Evolutionary conservation across 2,329 filamentous ascomycete species (phyloP).

Genomic region (Neofusicoccum sp.): DNA sequence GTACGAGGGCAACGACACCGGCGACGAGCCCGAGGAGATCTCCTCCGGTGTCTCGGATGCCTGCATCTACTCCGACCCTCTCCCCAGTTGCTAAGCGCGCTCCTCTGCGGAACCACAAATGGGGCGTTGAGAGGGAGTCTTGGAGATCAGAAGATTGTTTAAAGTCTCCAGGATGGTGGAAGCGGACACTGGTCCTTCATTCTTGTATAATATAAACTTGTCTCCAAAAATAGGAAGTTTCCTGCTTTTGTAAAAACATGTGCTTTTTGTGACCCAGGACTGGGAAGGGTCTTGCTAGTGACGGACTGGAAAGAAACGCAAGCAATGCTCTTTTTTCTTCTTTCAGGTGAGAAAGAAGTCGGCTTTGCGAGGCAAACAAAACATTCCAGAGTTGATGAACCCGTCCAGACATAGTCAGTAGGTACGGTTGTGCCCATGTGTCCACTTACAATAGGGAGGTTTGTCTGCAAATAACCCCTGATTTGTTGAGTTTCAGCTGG

Average conservation of each 20-base stretch:
- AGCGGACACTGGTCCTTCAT: background rate
- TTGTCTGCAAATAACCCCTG: no score
- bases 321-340: no score
- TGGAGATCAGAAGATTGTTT: slow-evolving; percentile 2
- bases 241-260: background rate
- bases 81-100: slow-evolving; percentile 15
- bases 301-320: no score
- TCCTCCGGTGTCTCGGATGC: slow-evolving; percentile 30
- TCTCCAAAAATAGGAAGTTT: background rate
- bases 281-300: no score
- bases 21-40: slow-evolving; percentile 34
- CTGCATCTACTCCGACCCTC: slow-evolving; percentile 30
- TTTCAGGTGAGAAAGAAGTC: no score
- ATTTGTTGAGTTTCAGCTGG: no score
- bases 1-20: slow-evolving; percentile 34
- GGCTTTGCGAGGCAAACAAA: no score
- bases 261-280: background rate
- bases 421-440: no score
- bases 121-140: background rate
- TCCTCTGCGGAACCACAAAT: background rate
- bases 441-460: no score
- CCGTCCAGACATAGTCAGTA: no score
- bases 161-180: background rate
- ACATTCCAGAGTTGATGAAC: no score
- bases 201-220: slow-evolving; percentile 10